Percentiles rank a stretch among this genome's conserved stretches.
Evolutionary conservation across 139 green algal genomes (phyloP).

Genomic region (Chlorella sp.): DNA sequence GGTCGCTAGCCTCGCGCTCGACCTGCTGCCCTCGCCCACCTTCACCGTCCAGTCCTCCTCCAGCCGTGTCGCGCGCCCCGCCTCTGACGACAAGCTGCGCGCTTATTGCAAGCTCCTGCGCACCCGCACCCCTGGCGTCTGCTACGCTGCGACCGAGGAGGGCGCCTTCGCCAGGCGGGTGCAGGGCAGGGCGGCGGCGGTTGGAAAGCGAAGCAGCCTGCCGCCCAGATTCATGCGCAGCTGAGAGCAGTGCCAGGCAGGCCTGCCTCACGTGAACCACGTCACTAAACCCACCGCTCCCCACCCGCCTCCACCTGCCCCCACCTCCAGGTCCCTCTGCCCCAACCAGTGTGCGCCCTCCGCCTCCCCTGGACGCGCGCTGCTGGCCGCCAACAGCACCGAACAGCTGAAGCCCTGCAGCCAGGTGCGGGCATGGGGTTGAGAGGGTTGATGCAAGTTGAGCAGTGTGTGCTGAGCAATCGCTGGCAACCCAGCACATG

Average conservation of each 20-base stretch:
- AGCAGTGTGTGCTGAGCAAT: too few relatives aligned
- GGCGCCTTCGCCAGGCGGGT: background rate
- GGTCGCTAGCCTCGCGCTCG: background rate
- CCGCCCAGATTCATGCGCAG: too few relatives aligned
- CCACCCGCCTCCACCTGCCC: background rate
- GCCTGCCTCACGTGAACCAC: background rate
- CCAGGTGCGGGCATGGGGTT: background rate
- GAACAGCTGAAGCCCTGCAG: background rate
- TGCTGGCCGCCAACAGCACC: background rate
- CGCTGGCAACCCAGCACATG: too few relatives aligned
- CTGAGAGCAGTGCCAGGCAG: background rate
- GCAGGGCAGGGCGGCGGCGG: background rate
- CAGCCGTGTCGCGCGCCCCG: background rate
- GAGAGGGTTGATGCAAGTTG: background rate
- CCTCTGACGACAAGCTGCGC: background rate
- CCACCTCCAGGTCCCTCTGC: background rate
- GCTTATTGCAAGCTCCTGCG: background rate
- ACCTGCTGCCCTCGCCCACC: background rate
- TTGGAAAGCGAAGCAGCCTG: background rate
- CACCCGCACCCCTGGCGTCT: background rate
- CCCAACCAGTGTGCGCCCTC: background rate
- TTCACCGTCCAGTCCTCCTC: background rate
- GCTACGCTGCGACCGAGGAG: too few relatives aligned
- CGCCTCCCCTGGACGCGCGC: background rate
- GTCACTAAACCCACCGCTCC: background rate